phyloP scores from a whole-genome alignment of 2,329 filamentous ascomycete genomes.

The Ascosphaera apis region DNA sequence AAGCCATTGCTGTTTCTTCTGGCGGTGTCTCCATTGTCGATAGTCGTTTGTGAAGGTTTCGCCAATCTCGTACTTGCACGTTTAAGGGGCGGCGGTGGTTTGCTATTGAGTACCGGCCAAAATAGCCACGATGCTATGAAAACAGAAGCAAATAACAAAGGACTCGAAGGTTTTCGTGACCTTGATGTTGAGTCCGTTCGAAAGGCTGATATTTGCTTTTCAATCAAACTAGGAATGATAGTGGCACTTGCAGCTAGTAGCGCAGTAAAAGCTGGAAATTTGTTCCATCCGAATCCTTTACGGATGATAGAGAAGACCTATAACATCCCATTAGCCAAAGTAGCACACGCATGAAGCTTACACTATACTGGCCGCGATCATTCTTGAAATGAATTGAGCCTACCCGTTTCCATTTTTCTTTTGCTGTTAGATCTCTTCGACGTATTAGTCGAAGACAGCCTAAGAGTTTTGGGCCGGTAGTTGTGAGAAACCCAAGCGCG shows the following conservation, averaged over 20 bases:
- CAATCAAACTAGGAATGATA: constrained; percentile 16
- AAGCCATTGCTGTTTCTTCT: too few relatives aligned
- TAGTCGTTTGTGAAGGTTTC: too few relatives aligned
- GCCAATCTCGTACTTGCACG: too few relatives aligned
- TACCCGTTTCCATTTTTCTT: constrained; percentile 17
- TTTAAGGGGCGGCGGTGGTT: constrained; percentile 7
- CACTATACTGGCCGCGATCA: constrained; percentile 3
- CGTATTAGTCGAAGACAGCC: constrained; percentile 15
- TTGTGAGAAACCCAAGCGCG: constrained; percentile 25
- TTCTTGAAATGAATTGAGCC: constrained; percentile 4
- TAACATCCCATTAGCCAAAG: too few relatives aligned
- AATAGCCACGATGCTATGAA: constrained; percentile 27
- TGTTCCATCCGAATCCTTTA: constrained; percentile 20
- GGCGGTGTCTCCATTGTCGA: too few relatives aligned
- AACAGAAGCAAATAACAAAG: constrained; percentile 20
- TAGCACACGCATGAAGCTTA: constrained; percentile 3
- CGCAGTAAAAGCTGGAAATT: constrained; percentile 30
- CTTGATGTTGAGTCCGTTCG: too few relatives aligned
- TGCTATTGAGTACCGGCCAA: constrained; percentile 26
- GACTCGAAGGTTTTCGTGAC: constrained; percentile 1
- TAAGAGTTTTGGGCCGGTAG: constrained; percentile 23
- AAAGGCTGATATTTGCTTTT: constrained; percentile 1
- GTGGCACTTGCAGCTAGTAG: constrained; percentile 29
- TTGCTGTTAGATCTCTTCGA: constrained; percentile 11
- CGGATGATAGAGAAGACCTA: constrained; percentile 19